phyloP scores from a whole-genome alignment of 1,284 basidiomycete species.

The Rugiboletus extremiorientalis region DNA sequence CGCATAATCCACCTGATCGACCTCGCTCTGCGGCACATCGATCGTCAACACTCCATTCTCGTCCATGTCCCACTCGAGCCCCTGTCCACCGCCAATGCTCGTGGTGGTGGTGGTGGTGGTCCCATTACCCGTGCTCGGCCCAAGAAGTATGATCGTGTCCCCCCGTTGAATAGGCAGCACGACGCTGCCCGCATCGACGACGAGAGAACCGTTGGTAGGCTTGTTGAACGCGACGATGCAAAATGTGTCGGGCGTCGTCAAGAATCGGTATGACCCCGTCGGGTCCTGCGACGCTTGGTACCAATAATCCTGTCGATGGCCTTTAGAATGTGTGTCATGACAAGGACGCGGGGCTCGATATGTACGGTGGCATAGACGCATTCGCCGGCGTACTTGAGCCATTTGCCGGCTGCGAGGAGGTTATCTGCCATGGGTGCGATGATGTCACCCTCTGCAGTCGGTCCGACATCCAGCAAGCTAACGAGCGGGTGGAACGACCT shows the following conservation, averaged over 20 bases:
- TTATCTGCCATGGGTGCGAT: constrained; percentile 46
- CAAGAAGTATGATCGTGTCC: constrained; percentile 45
- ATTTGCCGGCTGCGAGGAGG: constrained; percentile 49
- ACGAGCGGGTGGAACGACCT: background rate
- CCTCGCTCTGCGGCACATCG: constrained; percentile 29
- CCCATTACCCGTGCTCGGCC: constrained; percentile 25
- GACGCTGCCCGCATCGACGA: constrained; percentile 38
- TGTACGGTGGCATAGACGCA: constrained; percentile 54
- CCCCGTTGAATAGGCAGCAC: constrained; percentile 44
- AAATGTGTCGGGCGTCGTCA: constrained; percentile 49
- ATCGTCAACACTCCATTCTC: constrained; percentile 33
- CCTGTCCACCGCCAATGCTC: background rate
- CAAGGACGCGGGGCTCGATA: background rate
- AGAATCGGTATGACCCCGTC: constrained; percentile 46
- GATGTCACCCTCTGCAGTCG: constrained; percentile 53
- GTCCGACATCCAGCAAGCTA: constrained; percentile 54
- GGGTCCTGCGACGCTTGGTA: constrained; percentile 41
- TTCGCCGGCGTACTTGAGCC: constrained; percentile 49
- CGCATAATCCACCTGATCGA: constrained; percentile 37
- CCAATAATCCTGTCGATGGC: constrained; percentile 40
- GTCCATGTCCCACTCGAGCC: constrained; percentile 23
- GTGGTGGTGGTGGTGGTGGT: background rate
- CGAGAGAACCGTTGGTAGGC: constrained; percentile 36
- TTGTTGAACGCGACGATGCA: constrained; percentile 49
- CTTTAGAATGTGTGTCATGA: background rate